phyloP scores from a whole-genome alignment of 1,139 yeast species.

The Yamadazyma dendronema region DNA sequence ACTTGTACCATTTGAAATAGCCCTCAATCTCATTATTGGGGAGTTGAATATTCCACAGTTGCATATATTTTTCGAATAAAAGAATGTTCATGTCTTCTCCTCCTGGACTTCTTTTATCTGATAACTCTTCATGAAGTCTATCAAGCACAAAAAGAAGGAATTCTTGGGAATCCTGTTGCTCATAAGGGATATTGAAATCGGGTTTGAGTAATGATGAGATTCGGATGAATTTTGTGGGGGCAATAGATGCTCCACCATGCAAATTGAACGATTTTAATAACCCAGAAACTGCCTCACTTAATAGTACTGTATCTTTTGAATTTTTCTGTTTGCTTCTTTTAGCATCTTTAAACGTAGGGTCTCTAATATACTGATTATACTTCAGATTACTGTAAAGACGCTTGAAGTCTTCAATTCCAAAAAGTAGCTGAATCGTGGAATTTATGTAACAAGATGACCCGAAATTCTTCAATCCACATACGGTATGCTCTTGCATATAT shows the following conservation, averaged over 20 bases:
- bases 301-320: constrained; percentile 32
- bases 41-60: constrained; percentile 34
- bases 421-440: constrained; percentile 63
- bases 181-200: constrained; percentile 63
- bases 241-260: constrained; percentile 61
- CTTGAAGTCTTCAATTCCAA: constrained; percentile 50
- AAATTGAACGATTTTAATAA: constrained; percentile 43
- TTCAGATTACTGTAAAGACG: constrained; percentile 40
- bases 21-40: constrained; percentile 40
- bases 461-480: constrained; percentile 66
- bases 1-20: constrained; percentile 59
- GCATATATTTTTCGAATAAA: constrained; percentile 25
- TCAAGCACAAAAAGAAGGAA: constrained; percentile 65
- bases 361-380: constrained; percentile 40
- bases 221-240: constrained; percentile 62
- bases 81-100: constrained; percentile 14
- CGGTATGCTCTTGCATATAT: constrained; percentile 41
- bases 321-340: constrained; percentile 21
- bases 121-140: constrained; percentile 65
- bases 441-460: constrained; percentile 77
- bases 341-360: constrained; percentile 26
- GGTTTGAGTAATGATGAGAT: constrained; percentile 56
- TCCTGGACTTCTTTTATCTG: constrained; percentile 20
- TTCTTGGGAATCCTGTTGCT: constrained; percentile 81
- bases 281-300: constrained; percentile 48